A percentile compares a stretch with the other conserved stretches of the same genome.
These are phyloP conservation scores for Talaromyces proteolyticus DNA, from an alignment of 495 filamentous ascomycete species.

Conservation along the genomic window DNA sequence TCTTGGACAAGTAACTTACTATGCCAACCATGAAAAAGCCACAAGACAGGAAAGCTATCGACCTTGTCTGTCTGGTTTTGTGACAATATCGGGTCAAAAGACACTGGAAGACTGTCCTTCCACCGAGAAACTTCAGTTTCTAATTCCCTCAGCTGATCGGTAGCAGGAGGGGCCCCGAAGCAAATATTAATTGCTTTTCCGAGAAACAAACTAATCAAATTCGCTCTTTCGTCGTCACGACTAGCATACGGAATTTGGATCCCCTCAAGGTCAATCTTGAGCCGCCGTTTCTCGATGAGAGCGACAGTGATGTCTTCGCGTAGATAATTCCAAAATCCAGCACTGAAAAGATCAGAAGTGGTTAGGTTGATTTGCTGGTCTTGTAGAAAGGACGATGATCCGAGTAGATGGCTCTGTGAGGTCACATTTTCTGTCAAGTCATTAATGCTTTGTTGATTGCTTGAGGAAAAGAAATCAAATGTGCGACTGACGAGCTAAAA, in stretches of 20 bases:
- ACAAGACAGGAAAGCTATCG: constrained; percentile 13
- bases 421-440: constrained; percentile 11
- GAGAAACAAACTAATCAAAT: constrained; percentile 21
- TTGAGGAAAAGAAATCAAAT: not conserved
- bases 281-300: constrained; percentile 19
- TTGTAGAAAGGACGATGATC: constrained; percentile 19
- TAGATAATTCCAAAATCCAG: constrained; percentile 35
- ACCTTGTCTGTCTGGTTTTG: not conserved
- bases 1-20: constrained; percentile 8
- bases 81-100: constrained; percentile 16
- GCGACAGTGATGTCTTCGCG: constrained; percentile 32
- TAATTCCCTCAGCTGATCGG: constrained; percentile 8
- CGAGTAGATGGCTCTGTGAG: constrained; percentile 20
- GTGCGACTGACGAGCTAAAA: constrained; percentile 17
- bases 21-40: constrained; percentile 21
- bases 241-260: constrained; percentile 8
- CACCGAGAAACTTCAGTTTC: constrained; percentile 13
- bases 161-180: constrained; percentile 5
- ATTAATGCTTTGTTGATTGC: not conserved
- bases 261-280: constrained; percentile 25
- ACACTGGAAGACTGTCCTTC: constrained; percentile 10
- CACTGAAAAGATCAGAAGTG: constrained; percentile 15
- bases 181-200: constrained; percentile 26
- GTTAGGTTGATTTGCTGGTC: constrained; percentile 9
- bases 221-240: constrained; percentile 20